These are phyloP conservation scores for Vachellia pachyceras DNA, from an alignment of 306 rosid genomes.

Conservation along the genomic window DNA sequence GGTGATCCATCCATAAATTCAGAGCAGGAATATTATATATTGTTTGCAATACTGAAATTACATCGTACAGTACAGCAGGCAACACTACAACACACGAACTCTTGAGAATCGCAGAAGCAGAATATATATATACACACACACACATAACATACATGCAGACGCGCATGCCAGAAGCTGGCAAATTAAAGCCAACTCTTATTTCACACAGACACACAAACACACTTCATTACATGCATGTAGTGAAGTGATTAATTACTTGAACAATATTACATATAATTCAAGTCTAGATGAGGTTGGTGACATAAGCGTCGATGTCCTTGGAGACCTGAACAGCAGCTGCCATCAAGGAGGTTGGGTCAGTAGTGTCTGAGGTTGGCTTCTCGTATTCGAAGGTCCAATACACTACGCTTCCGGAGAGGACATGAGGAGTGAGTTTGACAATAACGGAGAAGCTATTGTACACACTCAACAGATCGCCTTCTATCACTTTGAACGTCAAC, in stretches of 20 bases:
- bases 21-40: too few species aligned
- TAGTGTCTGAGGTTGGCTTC: background rate
- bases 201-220: background rate
- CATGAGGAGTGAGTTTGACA: background rate
- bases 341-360: background rate
- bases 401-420: background rate
- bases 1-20: too few species aligned
- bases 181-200: background rate
- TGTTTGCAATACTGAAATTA: background rate
- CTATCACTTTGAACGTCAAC: background rate
- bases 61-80: background rate
- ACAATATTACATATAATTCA: background rate
- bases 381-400: conserved; percentile 1
- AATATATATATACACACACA: too few species aligned
- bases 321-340: background rate
- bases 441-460: background rate
- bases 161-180: background rate
- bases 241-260: background rate
- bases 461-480: background rate
- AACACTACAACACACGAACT: too few species aligned
- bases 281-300: background rate
- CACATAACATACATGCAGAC: background rate
- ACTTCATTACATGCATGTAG: too few species aligned
- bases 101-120: too few species aligned
- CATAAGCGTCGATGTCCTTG: background rate